Conservation (phyloP, 1,139 yeast species). For the Suhomyces terraborum region DNA sequence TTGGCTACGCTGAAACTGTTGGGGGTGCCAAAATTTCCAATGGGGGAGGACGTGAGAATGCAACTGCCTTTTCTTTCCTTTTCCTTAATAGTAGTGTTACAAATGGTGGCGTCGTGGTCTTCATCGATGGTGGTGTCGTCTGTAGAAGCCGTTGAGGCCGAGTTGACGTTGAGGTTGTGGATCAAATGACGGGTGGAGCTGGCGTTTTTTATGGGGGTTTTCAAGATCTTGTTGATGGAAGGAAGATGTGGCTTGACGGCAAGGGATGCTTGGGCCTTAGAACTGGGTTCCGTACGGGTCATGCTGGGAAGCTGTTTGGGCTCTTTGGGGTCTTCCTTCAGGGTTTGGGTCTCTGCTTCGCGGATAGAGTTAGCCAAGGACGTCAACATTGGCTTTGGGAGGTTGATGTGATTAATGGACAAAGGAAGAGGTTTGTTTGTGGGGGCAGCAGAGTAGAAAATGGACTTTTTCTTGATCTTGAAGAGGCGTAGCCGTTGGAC, state of each 20-base stretch:
- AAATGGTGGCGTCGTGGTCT: constrained; percentile 27
- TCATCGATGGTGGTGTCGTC: constrained; percentile 44
- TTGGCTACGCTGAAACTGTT: constrained; percentile 52
- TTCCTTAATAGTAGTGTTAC: constrained; percentile 22
- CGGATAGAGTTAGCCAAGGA: constrained; percentile 13
- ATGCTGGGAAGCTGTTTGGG: constrained; percentile 12
- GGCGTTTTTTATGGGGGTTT: constrained; percentile 46
- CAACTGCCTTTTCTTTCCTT: constrained; percentile 12
- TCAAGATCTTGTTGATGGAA: constrained; percentile 47
- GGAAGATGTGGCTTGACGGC: constrained; percentile 28
- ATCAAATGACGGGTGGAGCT: constrained; percentile 27
- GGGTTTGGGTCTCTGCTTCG: not conserved
- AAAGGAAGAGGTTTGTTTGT: constrained; percentile 15
- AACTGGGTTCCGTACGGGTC: constrained; percentile 1
- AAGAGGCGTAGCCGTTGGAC: constrained; percentile 32
- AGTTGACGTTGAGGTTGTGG: constrained; percentile 12
- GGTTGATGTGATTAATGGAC: constrained; percentile 13
- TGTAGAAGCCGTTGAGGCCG: constrained; percentile 18
- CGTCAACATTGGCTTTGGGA: constrained; percentile 16
- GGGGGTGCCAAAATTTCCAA: constrained; percentile 48
- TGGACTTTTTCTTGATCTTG: constrained; percentile 36
- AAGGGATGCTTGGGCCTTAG: no score
- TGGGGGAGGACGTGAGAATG: constrained; percentile 33
- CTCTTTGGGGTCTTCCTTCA: constrained; percentile 1
- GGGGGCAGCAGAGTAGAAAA: constrained; percentile 25